Conservation (phyloP, 257 asterid genomes). For the Ilex aquifolium region DNA sequence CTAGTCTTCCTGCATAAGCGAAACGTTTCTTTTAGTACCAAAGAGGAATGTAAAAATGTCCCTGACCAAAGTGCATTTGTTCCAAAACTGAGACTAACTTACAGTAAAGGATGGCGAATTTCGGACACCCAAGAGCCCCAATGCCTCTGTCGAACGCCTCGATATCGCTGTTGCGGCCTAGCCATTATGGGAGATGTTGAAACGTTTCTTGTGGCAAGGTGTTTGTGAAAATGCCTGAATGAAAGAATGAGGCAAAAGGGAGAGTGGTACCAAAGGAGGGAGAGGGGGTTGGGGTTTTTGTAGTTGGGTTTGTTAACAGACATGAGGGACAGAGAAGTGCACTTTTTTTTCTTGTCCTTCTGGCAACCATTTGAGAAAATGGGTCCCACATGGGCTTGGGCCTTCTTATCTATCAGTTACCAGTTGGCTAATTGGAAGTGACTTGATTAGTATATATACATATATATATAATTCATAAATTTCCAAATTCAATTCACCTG, state of each 20-base stretch:
- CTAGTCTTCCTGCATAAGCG: conserved; percentile 61
- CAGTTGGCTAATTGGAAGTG: conserved; percentile 30
- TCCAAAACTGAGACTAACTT: conserved; percentile 4
- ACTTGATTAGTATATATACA: too few relatives aligned
- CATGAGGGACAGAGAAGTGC: conserved; percentile 5
- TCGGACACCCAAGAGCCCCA: conserved; percentile 99
- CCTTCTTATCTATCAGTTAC: conserved; percentile 19
- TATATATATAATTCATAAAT: too few relatives aligned
- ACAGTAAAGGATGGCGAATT: conserved; percentile 92
- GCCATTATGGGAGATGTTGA: conserved; percentile 33
- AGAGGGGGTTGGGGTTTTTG: neutral
- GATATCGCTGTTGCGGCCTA: conserved; percentile 61
- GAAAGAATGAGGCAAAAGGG: neutral
- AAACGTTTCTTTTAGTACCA: neutral
- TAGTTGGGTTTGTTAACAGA: conserved; percentile 4
- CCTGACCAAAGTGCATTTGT: neutral
- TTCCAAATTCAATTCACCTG: conserved; percentile 37
- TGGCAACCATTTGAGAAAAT: conserved; percentile 22
- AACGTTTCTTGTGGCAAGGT: neutral
- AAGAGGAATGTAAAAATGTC: neutral
- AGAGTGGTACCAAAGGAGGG: neutral
- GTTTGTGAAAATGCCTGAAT: too few relatives aligned
- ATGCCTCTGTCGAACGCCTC: conserved; percentile 93
- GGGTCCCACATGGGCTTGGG: conserved; percentile 32
- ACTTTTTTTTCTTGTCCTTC: conserved; percentile 2